A percentile compares a stretch with the other conserved stretches of the same genome.
phyloP scores from a whole-genome alignment of 768 basidiomycete species.

The Boletus rufocinnamomeus region DNA sequence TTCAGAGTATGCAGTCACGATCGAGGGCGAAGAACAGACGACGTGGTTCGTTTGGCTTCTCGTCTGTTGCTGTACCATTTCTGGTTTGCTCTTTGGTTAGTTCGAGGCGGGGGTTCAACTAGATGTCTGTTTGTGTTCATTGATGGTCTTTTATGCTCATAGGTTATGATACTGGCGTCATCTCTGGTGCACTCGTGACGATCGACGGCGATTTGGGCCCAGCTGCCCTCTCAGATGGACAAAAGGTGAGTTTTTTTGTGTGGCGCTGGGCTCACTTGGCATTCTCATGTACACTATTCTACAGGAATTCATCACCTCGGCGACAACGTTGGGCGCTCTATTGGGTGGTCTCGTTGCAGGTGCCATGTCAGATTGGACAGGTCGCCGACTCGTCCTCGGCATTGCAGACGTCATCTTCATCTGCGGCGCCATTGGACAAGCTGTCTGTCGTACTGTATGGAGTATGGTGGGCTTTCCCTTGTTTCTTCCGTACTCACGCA shows the following conservation, averaged over 20 bases:
- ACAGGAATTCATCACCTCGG: constrained; percentile 78
- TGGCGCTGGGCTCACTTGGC: background rate
- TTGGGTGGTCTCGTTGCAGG: constrained; percentile 74
- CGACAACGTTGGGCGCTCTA: constrained; percentile 77
- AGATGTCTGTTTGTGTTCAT: background rate
- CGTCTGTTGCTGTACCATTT: constrained; percentile 72
- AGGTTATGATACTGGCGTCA: constrained; percentile 84
- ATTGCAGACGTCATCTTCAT: constrained; percentile 76
- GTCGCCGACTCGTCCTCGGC: constrained; percentile 62
- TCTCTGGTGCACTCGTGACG: constrained; percentile 78
- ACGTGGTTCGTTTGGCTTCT: constrained; percentile 81
- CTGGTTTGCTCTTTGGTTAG: constrained; percentile 74
- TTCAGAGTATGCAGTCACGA: constrained; percentile 58
- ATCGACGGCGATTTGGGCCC: constrained; percentile 70
- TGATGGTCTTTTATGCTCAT: constrained; percentile 3
- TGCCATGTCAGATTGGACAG: constrained; percentile 68
- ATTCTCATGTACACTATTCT: background rate
- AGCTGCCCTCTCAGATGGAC: constrained; percentile 52
- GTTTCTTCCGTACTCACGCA: background rate
- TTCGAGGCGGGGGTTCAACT: background rate
- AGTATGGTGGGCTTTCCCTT: constrained; percentile 52
- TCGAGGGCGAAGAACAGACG: constrained; percentile 65
- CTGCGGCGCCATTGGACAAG: constrained; percentile 69
- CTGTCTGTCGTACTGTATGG: constrained; percentile 68
- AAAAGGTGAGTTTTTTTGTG: constrained; percentile 49